Conservation (phyloP, 2,329 filamentous ascomycete species). For the Clarireedia monteithiana region DNA sequence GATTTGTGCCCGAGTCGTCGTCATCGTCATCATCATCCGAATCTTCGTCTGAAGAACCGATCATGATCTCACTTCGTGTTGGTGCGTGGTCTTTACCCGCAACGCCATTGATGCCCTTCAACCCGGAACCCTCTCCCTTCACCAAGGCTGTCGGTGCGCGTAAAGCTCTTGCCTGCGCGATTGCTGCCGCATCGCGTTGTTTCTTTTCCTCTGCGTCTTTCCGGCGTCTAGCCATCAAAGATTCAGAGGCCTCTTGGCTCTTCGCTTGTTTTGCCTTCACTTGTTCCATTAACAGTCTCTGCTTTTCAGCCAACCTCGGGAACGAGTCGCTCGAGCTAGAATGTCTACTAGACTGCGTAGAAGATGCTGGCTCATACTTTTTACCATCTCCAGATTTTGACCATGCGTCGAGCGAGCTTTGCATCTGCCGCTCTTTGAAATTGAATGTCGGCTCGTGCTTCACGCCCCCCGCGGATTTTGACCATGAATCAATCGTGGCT, state of each 20-base stretch:
- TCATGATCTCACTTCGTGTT: constrained; percentile 81
- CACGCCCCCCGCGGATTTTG: constrained; percentile 38
- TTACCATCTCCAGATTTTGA: constrained; percentile 17
- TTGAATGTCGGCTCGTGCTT: constrained; percentile 5
- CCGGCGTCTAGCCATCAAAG: constrained; percentile 67
- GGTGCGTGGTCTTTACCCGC: constrained; percentile 71
- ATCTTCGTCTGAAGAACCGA: constrained; percentile 65
- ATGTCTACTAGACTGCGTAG: neutral
- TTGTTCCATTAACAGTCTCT: constrained; percentile 19
- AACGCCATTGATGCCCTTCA: constrained; percentile 63
- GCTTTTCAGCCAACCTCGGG: constrained; percentile 25
- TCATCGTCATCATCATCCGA: constrained; percentile 66
- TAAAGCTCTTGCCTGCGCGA: constrained; percentile 60
- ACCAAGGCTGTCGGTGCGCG: constrained; percentile 46
- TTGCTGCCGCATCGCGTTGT: constrained; percentile 61
- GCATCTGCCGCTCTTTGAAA: constrained; percentile 1
- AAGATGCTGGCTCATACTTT: constrained; percentile 24
- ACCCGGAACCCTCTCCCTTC: constrained; percentile 70
- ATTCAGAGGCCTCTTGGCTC: constrained; percentile 28
- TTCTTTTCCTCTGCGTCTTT: constrained; percentile 68
- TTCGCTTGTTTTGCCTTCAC: constrained; percentile 14
- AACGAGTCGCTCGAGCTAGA: neutral
- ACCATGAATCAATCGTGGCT: constrained; percentile 54
- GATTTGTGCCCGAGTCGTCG: constrained; percentile 28
- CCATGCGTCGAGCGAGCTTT: constrained; percentile 8